Base-by-base conservation (phyloP, 1,139 yeast genomes). In the Yamadazyma atmosphaerica region DNA sequence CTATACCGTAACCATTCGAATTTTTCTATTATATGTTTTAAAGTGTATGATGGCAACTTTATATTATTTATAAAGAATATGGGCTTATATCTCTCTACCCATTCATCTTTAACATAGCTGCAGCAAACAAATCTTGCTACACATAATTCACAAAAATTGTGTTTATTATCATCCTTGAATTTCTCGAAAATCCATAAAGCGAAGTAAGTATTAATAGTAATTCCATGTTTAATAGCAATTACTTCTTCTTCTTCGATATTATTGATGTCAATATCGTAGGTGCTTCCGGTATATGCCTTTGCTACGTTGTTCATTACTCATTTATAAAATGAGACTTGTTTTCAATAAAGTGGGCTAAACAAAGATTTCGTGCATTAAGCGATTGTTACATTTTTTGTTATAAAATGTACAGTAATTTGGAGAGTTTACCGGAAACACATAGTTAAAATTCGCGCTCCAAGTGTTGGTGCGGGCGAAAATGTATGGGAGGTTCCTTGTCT, bases 1-100 rank as follows among this genome's bases (percentile, higher is more conserved):
- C 27, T 32, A 13, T 32, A 24, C n/a, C 28, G 19, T 22, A 22
- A 13, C 34, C 34, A 32, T 13, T 30, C 33, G n/a, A 16, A 30
- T 17, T 30, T 15, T 16, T 30, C 23, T 10, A 30, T 30, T 17
- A 30, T 15, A 4, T 8, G 9, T 16, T 9, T 8, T 4, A 13
- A 4, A 4, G n/a, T 4, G 7, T 17, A 9, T 5, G 9, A n/a
- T 15, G 19, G 23, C 12, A 24, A 24, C 13, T 5, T n/a, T 24
- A 24, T 24, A n/a, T 24, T 24, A 11, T 24, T 24, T 8, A 24
- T 30, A 13, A 30, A 30, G 17, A 30, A 30, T 18, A 27, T 12
- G 19, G 24, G 17, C 21, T 22, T 32, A 21, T 19, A 18, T 10
- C 22, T n/a, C 15, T 35, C 23, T 13, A 30, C 26, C 8, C 17